Conservation (phyloP, 768 basidiomycete species). For the Pisolithus albus region DNA sequence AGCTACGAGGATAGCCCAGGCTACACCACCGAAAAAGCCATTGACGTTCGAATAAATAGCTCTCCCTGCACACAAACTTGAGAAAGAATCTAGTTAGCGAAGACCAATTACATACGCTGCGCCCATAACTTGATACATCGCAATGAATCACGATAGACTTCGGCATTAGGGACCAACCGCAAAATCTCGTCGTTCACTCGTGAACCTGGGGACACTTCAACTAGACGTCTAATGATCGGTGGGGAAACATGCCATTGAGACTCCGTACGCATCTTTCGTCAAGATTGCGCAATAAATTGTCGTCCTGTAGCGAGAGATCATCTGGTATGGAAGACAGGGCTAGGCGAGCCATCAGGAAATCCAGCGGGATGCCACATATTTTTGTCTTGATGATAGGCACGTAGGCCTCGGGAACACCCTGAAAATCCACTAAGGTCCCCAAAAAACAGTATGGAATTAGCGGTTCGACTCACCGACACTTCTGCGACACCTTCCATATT, state of each 20-base stretch:
- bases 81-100: conserved; percentile 2
- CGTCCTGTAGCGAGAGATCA: conserved; percentile 83
- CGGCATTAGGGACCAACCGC: conserved; percentile 88
- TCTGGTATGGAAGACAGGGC: conserved; percentile 86
- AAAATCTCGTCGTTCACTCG: conserved; percentile 95
- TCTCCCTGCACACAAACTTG: conserved; percentile 47
- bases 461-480: conserved; percentile 64
- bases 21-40: conserved; percentile 96
- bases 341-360: conserved; percentile 89
- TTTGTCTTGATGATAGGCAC: conserved; percentile 93
- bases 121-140: conserved; percentile 99
- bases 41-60: conserved; percentile 98
- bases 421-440: conserved; percentile 5
- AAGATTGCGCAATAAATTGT: conserved; percentile 84
- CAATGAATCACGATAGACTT: conserved; percentile 89
- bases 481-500: conserved; percentile 79
- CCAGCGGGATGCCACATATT: conserved; percentile 87
- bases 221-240: neutral
- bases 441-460: neutral
- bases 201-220: conserved; percentile 54
- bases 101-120: conserved; percentile 55
- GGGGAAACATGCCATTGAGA: conserved; percentile 60
- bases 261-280: conserved; percentile 95
- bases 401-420: conserved; percentile 96
- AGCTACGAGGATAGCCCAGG: conserved; percentile 98